These are phyloP conservation scores for Dendrobium catenatum DNA, from an alignment of 106 monocot genomes.

Conservation along the genomic window DNA sequence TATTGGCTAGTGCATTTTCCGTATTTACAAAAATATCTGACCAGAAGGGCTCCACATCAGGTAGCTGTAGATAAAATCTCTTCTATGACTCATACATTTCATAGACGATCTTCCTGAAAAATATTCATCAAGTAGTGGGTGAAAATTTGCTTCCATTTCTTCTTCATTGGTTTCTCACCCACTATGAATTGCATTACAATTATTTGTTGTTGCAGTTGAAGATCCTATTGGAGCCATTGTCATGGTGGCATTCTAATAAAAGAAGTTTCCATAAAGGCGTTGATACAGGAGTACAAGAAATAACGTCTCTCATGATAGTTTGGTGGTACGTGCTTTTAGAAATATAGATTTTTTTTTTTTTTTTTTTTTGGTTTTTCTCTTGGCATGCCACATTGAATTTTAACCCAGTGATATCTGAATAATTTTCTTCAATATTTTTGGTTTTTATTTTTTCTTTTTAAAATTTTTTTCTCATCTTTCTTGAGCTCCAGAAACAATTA, in stretches of 20 bases:
- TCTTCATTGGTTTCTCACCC: background rate
- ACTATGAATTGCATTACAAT: background rate
- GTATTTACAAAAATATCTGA: too few relatives aligned
- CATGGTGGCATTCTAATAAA: conserved; percentile 29
- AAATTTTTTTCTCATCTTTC: too few relatives aligned
- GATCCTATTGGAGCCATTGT: conserved; percentile 71
- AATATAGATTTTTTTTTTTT: background rate
- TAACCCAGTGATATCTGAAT: background rate
- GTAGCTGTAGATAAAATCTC: too few relatives aligned
- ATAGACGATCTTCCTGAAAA: too few relatives aligned
- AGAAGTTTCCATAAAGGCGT: conserved; percentile 37
- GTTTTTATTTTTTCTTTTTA: too few relatives aligned
- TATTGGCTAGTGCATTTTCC: background rate
- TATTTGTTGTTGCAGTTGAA: conserved; percentile 47
- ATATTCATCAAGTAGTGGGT: too few relatives aligned
- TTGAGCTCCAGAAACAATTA: too few relatives aligned
- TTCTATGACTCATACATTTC: too few relatives aligned
- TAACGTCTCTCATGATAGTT: conserved; percentile 7
- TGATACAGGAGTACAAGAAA: conserved; percentile 43
- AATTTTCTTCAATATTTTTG: background rate
- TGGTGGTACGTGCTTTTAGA: background rate
- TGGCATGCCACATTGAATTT: background rate
- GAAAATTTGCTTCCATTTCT: background rate
- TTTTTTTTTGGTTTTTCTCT: background rate
- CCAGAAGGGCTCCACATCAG: too few relatives aligned